phyloP scores from a whole-genome alignment of 2,329 filamentous ascomycete species.

The Graphilbum ipis-grandicollis region DNA sequence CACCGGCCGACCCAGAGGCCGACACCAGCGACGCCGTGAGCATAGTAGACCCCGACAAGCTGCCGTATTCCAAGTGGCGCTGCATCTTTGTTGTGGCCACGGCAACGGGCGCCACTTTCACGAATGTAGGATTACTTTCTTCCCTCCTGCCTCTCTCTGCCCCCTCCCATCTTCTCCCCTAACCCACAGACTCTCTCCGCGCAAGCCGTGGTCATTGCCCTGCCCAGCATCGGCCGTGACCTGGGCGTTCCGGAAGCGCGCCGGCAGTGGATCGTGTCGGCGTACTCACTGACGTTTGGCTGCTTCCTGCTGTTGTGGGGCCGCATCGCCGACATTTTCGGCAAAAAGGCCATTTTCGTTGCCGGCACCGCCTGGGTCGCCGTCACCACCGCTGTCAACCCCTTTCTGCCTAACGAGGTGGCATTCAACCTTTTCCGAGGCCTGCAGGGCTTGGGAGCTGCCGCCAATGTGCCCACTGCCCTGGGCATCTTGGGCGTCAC shows the following conservation, averaged over 20 bases:
- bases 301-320: constrained; percentile 54
- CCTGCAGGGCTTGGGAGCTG: constrained; percentile 49
- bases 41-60: background rate
- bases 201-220: constrained; percentile 42
- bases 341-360: constrained; percentile 48
- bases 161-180: background rate
- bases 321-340: constrained; percentile 48
- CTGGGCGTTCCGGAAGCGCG: constrained; percentile 38
- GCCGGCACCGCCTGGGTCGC: constrained; percentile 47
- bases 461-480: constrained; percentile 53
- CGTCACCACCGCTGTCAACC: constrained; percentile 37
- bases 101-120: constrained; percentile 35
- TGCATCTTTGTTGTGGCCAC: constrained; percentile 37
- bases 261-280: constrained; percentile 49
- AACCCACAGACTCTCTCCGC: constrained; percentile 23
- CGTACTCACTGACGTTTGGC: constrained; percentile 48
- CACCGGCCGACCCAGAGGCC: too few species aligned
- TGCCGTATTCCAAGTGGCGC: constrained; percentile 25
- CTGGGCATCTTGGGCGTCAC: constrained; percentile 53
- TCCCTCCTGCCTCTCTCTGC: background rate
- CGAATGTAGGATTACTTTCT: constrained; percentile 23
- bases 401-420: constrained; percentile 49
- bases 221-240: constrained; percentile 41
- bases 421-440: constrained; percentile 49
- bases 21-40: background rate